Evolutionary conservation across 768 basidiomycete genomes (phyloP).

Genomic region (Suillus lakei): DNA sequence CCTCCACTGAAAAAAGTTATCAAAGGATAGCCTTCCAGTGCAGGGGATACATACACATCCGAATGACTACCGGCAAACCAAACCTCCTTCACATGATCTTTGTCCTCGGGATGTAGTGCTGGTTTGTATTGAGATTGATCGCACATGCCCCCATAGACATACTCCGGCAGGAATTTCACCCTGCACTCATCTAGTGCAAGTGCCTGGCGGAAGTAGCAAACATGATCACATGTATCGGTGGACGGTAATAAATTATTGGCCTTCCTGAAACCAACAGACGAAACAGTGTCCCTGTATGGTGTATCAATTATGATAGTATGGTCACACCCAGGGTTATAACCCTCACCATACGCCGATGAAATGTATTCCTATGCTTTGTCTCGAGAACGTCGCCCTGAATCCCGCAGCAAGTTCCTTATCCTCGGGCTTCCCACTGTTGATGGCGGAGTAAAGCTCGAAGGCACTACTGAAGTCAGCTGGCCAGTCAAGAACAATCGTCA

Average conservation of each 20-base stretch:
- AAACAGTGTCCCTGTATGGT: constrained; percentile 49
- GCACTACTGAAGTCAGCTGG: constrained; percentile 31
- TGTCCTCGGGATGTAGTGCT: constrained; percentile 15
- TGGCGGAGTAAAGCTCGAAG: constrained; percentile 42
- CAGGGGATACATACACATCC: constrained; percentile 38
- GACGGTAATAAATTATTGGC: constrained; percentile 39
- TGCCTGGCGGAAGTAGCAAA: constrained; percentile 51
- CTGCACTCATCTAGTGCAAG: constrained; percentile 52
- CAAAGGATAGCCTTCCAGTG: neutral
- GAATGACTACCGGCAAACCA: constrained; percentile 49
- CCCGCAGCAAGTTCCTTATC: constrained; percentile 25
- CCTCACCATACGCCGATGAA: constrained; percentile 51
- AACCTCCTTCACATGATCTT: constrained; percentile 39
- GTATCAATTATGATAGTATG: neutral
- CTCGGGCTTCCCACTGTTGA: constrained; percentile 19
- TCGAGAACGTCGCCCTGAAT: constrained; percentile 44
- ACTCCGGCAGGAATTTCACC: constrained; percentile 53
- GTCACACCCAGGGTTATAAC: neutral
- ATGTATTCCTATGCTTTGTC: constrained; percentile 40
- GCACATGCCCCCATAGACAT: constrained; percentile 33
- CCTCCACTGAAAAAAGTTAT: constrained; percentile 29
- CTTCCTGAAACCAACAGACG: constrained; percentile 45
- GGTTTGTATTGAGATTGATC: neutral
- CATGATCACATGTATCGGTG: constrained; percentile 32
- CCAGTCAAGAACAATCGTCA: neutral